phyloP scores from a whole-genome alignment of 345 rosid species.

The Noccaea caerulescens region DNA sequence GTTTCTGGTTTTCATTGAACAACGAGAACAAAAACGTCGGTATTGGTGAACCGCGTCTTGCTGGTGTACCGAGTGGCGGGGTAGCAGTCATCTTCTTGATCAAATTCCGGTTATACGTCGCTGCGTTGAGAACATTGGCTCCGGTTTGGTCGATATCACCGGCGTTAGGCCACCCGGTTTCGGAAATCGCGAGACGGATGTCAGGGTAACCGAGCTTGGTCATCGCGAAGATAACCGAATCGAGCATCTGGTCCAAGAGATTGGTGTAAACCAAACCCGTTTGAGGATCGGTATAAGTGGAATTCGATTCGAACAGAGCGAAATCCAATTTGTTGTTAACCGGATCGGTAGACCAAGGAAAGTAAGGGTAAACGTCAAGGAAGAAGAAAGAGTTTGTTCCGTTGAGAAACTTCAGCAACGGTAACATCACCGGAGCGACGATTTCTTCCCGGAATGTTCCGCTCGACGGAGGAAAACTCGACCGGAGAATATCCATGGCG shows the following conservation, averaged over 20 bases:
- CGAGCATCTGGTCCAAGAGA: conserved; percentile 83
- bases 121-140: conserved; percentile 71
- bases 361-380: conserved; percentile 79
- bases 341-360: conserved; percentile 66
- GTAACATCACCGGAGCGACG: conserved; percentile 52
- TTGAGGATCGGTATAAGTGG: conserved; percentile 57
- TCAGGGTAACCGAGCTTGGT: conserved; percentile 59
- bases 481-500: conserved; percentile 65
- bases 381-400: conserved; percentile 70
- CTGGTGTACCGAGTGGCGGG: conserved; percentile 71
- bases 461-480: conserved; percentile 72
- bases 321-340: conserved; percentile 47
- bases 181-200: conserved; percentile 60
- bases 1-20: conserved; percentile 69
- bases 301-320: conserved; percentile 55
- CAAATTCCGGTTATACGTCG: conserved; percentile 75
- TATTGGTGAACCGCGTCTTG: conserved; percentile 58
- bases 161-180: conserved; percentile 84
- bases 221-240: conserved; percentile 64
- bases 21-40: conserved; percentile 71
- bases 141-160: conserved; percentile 76
- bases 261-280: conserved; percentile 63
- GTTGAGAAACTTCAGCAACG: conserved; percentile 66
- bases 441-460: conserved; percentile 63
- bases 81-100: conserved; percentile 51